Percentiles rank a stretch among this genome's conserved stretches.
These are phyloP conservation scores for Beauveria caledonica DNA, from an alignment of 2,329 filamentous ascomycete species.

Conservation along the genomic window DNA sequence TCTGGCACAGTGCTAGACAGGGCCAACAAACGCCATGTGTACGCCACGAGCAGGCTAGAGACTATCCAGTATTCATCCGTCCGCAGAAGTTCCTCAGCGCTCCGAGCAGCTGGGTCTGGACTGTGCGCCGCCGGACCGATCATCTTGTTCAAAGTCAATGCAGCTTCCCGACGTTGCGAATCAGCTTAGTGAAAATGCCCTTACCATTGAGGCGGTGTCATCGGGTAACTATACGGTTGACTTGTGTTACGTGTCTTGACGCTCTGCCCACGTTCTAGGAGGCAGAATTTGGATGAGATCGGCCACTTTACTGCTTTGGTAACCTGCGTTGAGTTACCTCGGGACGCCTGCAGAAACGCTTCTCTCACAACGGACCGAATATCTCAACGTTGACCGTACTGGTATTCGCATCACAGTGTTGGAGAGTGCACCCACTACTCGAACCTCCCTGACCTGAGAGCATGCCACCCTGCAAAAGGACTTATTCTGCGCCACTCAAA, in stretches of 20 bases:
- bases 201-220: neutral
- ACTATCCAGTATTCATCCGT: neutral
- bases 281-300: neutral
- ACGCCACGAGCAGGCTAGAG: neutral
- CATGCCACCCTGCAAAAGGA: neutral
- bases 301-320: neutral
- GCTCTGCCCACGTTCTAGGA: neutral
- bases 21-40: conserved; percentile 3
- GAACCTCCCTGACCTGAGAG: neutral
- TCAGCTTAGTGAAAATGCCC: neutral
- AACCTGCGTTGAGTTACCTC: neutral
- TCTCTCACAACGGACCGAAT: neutral
- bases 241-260: neutral
- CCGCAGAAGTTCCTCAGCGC: neutral
- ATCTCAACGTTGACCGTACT: neutral
- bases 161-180: neutral
- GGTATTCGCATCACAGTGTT: neutral
- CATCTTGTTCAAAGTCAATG: neutral
- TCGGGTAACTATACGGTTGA: neutral
- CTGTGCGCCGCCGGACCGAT: neutral
- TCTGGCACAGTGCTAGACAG: neutral
- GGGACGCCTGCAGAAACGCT: neutral
- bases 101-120: neutral
- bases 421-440: neutral
- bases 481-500: neutral